Evolutionary conservation across 495 filamentous ascomycete species (phyloP).

Genomic region (Aspergillus wentii): DNA sequence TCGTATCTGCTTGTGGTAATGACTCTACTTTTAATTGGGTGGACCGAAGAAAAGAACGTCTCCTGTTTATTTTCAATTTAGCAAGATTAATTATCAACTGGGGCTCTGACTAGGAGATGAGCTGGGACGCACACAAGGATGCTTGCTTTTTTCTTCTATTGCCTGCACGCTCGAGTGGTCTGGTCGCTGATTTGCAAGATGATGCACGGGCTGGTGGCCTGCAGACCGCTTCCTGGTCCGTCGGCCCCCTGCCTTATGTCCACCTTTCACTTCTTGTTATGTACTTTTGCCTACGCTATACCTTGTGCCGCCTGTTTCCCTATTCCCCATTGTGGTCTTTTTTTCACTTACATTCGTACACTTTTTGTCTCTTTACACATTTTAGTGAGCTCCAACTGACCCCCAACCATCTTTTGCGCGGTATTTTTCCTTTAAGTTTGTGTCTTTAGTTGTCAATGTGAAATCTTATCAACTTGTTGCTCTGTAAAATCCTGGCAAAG

Average conservation of each 20-base stretch:
- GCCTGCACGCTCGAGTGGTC: slow-evolving; percentile 15
- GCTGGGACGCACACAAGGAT: slow-evolving; percentile 15
- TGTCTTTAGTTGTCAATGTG: slow-evolving; percentile 20
- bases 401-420: slow-evolving; percentile 24
- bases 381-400: slow-evolving; percentile 24
- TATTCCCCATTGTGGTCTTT: slow-evolving; percentile 30
- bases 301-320: slow-evolving; percentile 32
- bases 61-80: slow-evolving; percentile 13
- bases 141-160: too few species aligned
- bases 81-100: slow-evolving; percentile 18
- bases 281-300: slow-evolving; percentile 51
- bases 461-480: too few species aligned
- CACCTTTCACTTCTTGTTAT: slow-evolving; percentile 48
- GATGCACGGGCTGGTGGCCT: slow-evolving; percentile 16
- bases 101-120: slow-evolving; percentile 22
- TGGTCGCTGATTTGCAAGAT: slow-evolving; percentile 19
- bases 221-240: slow-evolving; percentile 6
- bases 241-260: slow-evolving; percentile 28
- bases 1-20: slow-evolving; percentile 5
- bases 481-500: too few species aligned
- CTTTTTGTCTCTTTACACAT: slow-evolving; percentile 21
- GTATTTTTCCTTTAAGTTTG: slow-evolving; percentile 18
- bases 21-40: slow-evolving; percentile 20
- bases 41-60: slow-evolving; percentile 18
- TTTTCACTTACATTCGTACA: slow-evolving; percentile 21